These are phyloP conservation scores for Cordyceps tenuipes DNA, from an alignment of 2,329 filamentous ascomycete species.

Conservation along the genomic window DNA sequence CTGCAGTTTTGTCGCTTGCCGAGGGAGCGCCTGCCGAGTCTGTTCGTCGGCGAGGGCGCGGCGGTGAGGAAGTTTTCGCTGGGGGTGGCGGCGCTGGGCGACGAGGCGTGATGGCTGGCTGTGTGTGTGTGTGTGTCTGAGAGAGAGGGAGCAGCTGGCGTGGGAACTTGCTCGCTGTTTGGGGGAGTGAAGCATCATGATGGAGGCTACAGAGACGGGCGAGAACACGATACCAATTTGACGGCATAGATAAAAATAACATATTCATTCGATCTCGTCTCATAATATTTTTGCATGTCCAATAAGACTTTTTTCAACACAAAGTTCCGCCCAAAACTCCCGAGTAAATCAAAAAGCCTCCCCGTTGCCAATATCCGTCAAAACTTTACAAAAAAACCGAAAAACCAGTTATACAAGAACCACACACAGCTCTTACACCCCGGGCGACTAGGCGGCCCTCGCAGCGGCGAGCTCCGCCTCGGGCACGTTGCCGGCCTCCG, in stretches of 20 bases:
- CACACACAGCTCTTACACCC: background rate
- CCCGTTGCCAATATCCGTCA: background rate
- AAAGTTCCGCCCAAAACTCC: too few relatives aligned
- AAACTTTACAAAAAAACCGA: background rate
- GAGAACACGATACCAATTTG: too few relatives aligned
- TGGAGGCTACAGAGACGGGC: too few relatives aligned
- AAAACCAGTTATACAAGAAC: background rate
- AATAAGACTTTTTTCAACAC: too few relatives aligned
- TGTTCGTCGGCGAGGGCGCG: slow-evolving; percentile 36
- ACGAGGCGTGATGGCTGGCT: slow-evolving; percentile 25
- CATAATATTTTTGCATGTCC: too few relatives aligned
- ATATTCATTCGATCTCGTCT: too few relatives aligned
- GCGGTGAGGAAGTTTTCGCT: slow-evolving; percentile 38
- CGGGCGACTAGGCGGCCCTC: background rate
- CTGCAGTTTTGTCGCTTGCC: slow-evolving; percentile 39
- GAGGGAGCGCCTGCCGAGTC: slow-evolving; percentile 34
- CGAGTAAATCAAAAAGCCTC: background rate
- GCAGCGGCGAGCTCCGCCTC: background rate
- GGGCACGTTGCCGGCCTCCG: slow-evolving; percentile 22
- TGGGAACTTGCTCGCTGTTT: background rate
- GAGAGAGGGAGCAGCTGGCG: background rate
- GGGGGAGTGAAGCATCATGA: background rate
- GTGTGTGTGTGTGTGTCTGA: too few relatives aligned
- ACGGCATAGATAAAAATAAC: too few relatives aligned
- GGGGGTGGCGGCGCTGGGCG: slow-evolving; percentile 23